These are phyloP conservation scores for Dactylonectria estremocensis DNA, from an alignment of 2,329 filamentous ascomycete genomes.

Conservation along the genomic window DNA sequence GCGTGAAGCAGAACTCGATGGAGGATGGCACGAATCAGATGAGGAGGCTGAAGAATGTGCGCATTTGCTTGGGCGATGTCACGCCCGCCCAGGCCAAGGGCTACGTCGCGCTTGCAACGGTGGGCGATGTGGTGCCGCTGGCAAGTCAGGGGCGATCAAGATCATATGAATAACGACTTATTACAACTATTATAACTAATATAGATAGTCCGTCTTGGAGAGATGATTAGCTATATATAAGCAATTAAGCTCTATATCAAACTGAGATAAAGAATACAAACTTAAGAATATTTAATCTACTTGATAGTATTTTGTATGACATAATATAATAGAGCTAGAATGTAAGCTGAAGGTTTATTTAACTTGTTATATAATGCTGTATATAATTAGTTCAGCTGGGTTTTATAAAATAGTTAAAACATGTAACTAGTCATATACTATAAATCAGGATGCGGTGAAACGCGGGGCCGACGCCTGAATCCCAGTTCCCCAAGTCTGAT, in stretches of 20 bases:
- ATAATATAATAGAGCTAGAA: too few relatives aligned
- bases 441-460: too few relatives aligned
- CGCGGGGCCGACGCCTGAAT: too few relatives aligned
- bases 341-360: too few relatives aligned
- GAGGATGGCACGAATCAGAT: constrained; percentile 20
- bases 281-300: too few relatives aligned
- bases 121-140: constrained; percentile 16
- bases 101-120: constrained; percentile 17
- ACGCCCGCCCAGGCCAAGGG: constrained; percentile 6
- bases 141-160: background rate
- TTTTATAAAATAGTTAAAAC: too few relatives aligned
- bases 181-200: background rate
- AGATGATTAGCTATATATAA: background rate
- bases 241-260: background rate
- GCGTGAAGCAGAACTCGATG: constrained; percentile 6
- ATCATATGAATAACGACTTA: background rate
- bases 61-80: constrained; percentile 20
- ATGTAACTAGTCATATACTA: too few relatives aligned
- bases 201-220: background rate
- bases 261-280: too few relatives aligned
- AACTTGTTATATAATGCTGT: too few relatives aligned
- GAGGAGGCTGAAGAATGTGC: constrained; percentile 6
- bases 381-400: too few relatives aligned
- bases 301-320: too few relatives aligned
- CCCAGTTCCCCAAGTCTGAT: too few relatives aligned